phyloP scores from a whole-genome alignment of 148 eudicot species.

The Vaccinium vitisidaea region DNA sequence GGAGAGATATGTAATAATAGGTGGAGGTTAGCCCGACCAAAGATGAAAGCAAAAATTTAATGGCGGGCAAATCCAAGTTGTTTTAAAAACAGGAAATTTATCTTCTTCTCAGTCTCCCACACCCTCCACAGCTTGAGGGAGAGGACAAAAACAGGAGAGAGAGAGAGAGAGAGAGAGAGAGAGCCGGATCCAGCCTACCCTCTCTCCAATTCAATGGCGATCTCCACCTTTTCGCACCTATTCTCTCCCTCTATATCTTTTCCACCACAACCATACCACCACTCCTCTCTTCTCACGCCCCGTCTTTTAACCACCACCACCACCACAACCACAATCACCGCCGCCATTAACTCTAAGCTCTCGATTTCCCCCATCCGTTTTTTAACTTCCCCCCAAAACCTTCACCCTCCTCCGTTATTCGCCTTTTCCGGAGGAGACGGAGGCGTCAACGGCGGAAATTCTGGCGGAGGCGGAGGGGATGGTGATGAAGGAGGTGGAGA shows the following conservation, averaged over 20 bases:
- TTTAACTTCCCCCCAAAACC: conserved; percentile 20
- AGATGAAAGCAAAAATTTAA: too few relatives aligned
- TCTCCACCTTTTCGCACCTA: conserved; percentile 15
- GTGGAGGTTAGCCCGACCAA: too few relatives aligned
- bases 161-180: not conserved
- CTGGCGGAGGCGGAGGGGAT: conserved; percentile 21
- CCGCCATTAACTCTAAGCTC: conserved; percentile 9
- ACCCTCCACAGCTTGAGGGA: too few relatives aligned
- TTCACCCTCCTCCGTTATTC: conserved; percentile 18
- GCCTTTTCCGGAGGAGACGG: conserved; percentile 27
- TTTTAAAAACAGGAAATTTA: too few relatives aligned
- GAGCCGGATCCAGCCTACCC: not conserved
- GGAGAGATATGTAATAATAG: too few relatives aligned
- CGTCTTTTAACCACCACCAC: not conserved
- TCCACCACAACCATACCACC: conserved; percentile 9
- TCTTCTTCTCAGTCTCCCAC: too few relatives aligned
- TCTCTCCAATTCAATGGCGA: conserved; percentile 20
- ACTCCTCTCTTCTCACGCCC: not conserved
- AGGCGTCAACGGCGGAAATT: conserved; percentile 12
- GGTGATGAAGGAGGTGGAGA: conserved; percentile 26
- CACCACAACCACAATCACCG: not conserved
- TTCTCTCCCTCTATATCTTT: conserved; percentile 8
- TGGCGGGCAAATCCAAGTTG: too few relatives aligned
- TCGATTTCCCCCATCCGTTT: conserved; percentile 14
- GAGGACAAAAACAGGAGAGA: not conserved